A percentile compares a stretch with the other conserved stretches of the same genome.
Conservation (phyloP, 768 basidiomycete species). For the Hericium erinaceus region DNA sequence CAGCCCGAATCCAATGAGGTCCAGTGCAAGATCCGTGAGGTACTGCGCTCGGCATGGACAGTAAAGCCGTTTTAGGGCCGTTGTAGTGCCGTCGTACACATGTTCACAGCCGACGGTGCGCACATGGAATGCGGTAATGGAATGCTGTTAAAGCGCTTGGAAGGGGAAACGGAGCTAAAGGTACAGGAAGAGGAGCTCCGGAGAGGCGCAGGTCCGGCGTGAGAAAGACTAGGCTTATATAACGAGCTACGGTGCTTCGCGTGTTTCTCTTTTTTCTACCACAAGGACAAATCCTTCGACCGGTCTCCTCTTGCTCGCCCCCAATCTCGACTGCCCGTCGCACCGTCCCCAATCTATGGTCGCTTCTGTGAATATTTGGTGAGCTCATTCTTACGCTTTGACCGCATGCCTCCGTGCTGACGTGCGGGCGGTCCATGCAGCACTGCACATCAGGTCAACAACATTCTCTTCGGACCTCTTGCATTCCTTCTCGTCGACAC, state of each 20-base stretch:
- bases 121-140: too few species aligned
- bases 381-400: neutral
- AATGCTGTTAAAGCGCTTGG: too few species aligned
- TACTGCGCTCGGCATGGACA: too few species aligned
- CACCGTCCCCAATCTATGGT: conserved; percentile 15
- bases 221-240: neutral
- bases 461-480: conserved; percentile 56
- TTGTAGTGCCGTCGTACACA: too few species aligned
- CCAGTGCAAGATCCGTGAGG: too few species aligned
- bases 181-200: neutral
- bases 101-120: too few species aligned
- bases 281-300: neutral
- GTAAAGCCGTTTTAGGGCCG: too few species aligned
- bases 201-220: neutral
- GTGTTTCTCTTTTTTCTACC: neutral
- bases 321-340: neutral
- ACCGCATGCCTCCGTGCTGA: neutral
- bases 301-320: neutral
- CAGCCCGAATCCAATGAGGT: too few species aligned
- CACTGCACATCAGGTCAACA: conserved; percentile 28
- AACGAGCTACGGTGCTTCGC: neutral
- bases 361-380: conserved; percentile 14
- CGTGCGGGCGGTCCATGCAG: conserved; percentile 12
- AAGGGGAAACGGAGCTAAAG: too few species aligned
- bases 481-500: conserved; percentile 50